phyloP scores from a whole-genome alignment of 139 green algal species.

The Trebouxia sp. region DNA sequence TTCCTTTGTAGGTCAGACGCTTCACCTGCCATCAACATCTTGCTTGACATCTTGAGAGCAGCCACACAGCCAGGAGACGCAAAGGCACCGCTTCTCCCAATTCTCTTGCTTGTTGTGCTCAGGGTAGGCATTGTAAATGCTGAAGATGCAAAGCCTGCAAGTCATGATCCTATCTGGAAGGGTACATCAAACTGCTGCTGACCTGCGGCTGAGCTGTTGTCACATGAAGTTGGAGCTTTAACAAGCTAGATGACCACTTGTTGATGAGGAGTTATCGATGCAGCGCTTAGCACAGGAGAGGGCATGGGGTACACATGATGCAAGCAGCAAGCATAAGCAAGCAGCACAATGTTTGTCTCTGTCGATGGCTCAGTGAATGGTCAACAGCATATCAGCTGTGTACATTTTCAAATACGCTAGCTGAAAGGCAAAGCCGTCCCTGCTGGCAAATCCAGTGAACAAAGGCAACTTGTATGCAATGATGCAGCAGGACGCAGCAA shows the following conservation, averaged over 20 bases:
- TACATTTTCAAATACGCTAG: no score
- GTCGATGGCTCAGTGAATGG: no score
- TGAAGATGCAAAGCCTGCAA: conserved; percentile 37
- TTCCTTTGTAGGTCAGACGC: no score
- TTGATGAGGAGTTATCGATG: not conserved
- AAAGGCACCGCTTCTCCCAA: conserved; percentile 49
- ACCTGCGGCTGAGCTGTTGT: not conserved
- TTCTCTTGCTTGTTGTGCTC: conserved; percentile 28
- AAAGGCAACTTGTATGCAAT: no score
- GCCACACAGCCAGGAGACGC: conserved; percentile 40
- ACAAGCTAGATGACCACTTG: not conserved
- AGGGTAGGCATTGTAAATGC: conserved; percentile 53
- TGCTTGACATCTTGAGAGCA: conserved; percentile 39
- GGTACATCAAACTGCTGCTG: not conserved
- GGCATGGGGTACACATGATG: not conserved
- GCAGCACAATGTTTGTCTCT: not conserved
- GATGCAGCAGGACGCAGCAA: no score
- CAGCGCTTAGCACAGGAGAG: not conserved
- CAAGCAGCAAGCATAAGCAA: not conserved
- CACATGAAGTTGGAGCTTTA: not conserved
- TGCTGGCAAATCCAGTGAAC: no score
- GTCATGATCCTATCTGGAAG: no score
- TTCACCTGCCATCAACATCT: conserved; percentile 23
- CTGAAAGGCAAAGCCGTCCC: no score
- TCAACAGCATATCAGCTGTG: no score